Conservation (phyloP, 441 rosid genomes). For the Adansonia gregorii region DNA sequence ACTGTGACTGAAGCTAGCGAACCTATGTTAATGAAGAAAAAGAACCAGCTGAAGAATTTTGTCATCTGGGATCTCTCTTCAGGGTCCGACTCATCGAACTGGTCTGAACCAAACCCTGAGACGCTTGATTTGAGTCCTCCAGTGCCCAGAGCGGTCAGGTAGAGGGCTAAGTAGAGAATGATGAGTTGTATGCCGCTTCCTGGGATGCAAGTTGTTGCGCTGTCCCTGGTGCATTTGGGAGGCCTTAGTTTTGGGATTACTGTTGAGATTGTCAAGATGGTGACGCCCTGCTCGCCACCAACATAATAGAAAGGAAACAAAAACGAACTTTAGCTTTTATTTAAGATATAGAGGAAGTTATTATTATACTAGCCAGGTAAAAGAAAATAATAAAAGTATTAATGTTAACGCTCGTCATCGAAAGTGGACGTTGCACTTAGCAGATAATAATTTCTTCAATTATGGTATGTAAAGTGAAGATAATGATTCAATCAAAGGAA, state of each 20-base stretch:
- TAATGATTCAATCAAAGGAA: neutral
- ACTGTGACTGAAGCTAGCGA: slow-evolving; percentile 78
- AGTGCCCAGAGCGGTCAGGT: slow-evolving; percentile 83
- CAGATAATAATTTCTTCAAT: neutral
- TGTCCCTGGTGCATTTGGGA: slow-evolving; percentile 52
- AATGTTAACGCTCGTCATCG: neutral
- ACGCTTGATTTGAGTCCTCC: slow-evolving; percentile 94
- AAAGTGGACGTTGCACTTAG: neutral
- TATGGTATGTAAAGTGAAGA: neutral
- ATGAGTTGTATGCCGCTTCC: slow-evolving; percentile 62
- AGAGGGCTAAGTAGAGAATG: slow-evolving; percentile 73
- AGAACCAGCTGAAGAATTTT: slow-evolving; percentile 86
- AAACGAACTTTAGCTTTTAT: neutral
- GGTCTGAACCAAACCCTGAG: slow-evolving; percentile 92
- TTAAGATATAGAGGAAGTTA: neutral
- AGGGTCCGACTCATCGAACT: slow-evolving; percentile 73
- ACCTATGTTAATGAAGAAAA: slow-evolving; percentile 82
- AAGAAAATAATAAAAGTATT: neutral
- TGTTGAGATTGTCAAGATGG: slow-evolving; percentile 77
- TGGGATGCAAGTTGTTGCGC: slow-evolving; percentile 49
- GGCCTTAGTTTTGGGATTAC: slow-evolving; percentile 74
- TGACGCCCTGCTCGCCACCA: slow-evolving; percentile 58
- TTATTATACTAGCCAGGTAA: neutral
- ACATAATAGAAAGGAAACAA: neutral
- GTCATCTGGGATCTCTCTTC: slow-evolving; percentile 66